A percentile compares a stretch with the other conserved stretches of the same genome.
Conservation (phyloP, 768 basidiomycete genomes). For the Podaxis pistillaris region DNA sequence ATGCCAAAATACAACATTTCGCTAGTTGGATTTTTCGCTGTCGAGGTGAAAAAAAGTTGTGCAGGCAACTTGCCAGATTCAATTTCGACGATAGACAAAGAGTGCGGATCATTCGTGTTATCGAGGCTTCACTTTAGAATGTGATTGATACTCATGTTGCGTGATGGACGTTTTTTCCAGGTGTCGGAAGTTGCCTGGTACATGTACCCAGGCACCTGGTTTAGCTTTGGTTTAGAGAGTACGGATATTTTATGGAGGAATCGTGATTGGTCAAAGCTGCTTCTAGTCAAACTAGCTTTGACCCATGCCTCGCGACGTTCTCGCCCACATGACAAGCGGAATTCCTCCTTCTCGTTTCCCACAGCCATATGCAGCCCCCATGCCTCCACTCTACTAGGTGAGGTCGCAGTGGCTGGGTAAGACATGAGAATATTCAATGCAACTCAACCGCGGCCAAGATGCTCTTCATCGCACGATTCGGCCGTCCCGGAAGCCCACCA, state of each 20-base stretch:
- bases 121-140: not conserved
- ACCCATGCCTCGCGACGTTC: not conserved
- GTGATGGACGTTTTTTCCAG: not conserved
- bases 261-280: not conserved
- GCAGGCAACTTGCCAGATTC: not conserved
- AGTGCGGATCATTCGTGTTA: slow-evolving; percentile 1
- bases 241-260: not conserved
- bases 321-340: not conserved
- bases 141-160: not conserved
- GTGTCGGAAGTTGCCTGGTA: not conserved
- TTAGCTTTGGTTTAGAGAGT: not conserved
- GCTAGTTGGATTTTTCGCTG: not conserved
- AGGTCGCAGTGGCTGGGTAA: not conserved
- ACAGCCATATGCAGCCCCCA: not conserved
- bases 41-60: not conserved
- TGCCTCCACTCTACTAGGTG: not conserved
- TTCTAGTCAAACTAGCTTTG: not conserved
- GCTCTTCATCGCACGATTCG: not conserved
- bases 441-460: not conserved
- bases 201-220: not conserved
- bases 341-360: not conserved
- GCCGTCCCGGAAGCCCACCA: not conserved
- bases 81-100: not conserved
- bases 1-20: not conserved
- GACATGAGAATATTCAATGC: not conserved